phyloP scores from a whole-genome alignment of 2,329 filamentous ascomycete species.

The Monilinia aucupariae region DNA sequence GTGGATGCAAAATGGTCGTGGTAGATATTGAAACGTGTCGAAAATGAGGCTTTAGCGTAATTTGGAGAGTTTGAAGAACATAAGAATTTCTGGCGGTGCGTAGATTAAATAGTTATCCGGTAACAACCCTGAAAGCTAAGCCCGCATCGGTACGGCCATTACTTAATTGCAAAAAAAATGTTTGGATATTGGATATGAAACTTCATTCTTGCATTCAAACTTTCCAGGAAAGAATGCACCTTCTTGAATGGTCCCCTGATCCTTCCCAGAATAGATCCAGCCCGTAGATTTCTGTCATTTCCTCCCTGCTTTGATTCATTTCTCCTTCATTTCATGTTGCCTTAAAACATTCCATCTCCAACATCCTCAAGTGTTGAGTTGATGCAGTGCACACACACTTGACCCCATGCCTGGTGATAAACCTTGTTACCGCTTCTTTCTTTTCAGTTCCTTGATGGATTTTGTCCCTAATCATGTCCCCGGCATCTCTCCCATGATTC shows the following conservation, averaged over 20 bases:
- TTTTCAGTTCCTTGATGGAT: neutral
- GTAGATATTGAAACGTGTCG: neutral
- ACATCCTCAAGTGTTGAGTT: neutral
- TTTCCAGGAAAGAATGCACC: neutral
- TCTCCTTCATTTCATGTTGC: neutral
- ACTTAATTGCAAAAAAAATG: neutral
- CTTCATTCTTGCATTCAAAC: neutral
- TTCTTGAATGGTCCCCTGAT: neutral
- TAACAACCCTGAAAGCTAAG: neutral
- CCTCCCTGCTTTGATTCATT: neutral
- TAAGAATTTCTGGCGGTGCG: neutral
- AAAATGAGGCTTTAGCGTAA: neutral
- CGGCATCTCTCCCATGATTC: neutral
- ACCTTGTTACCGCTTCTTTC: constrained; percentile 6
- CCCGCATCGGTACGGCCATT: constrained; percentile 4
- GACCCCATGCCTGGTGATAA: constrained; percentile 4
- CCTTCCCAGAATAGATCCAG: neutral
- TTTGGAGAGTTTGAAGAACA: neutral
- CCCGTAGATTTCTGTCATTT: neutral
- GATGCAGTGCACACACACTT: no score
- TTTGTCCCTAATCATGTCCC: neutral
- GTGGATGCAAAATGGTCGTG: neutral
- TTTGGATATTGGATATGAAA: neutral
- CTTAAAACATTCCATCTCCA: constrained; percentile 9
- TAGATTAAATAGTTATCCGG: constrained; percentile 13